Conservation (phyloP, 2,329 filamentous ascomycete genomes). For the Pseudocercospora crystallina region DNA sequence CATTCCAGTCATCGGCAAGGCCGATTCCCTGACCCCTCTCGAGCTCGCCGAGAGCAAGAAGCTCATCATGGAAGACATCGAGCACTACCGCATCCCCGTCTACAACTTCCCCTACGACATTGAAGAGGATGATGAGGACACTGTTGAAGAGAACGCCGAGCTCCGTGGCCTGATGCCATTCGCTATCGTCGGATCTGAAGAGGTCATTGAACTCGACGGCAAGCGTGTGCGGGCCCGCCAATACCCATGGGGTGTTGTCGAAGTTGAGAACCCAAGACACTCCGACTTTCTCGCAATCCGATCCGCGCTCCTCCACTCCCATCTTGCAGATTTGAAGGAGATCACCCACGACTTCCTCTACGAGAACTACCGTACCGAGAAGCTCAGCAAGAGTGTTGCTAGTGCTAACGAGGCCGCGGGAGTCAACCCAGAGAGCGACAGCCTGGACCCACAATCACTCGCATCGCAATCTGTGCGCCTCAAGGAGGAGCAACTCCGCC, state of each 20-base stretch:
- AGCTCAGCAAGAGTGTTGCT: conserved; percentile 98
- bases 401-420: conserved; percentile 59
- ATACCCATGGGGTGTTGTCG: conserved; percentile 98
- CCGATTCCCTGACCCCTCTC: conserved; percentile 91
- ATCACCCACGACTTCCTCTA: conserved; percentile 99
- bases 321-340: conserved; percentile 97
- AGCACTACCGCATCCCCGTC: conserved; percentile 98
- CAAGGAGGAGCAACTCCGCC: conserved; percentile 98
- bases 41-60: conserved; percentile 99
- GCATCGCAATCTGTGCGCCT: conserved; percentile 95
- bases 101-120: conserved; percentile 99
- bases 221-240: conserved; percentile 90
- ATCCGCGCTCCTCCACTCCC: conserved; percentile 93
- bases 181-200: conserved; percentile 96
- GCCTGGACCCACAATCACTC: conserved; percentile 96
- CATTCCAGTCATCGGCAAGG: conserved; percentile 97
- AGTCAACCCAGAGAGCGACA: conserved; percentile 41
- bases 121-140: conserved; percentile 98
- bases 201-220: conserved; percentile 89
- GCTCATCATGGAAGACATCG: conserved; percentile 99
- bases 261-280: conserved; percentile 98
- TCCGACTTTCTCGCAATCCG: conserved; percentile 97
- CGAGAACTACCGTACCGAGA: conserved; percentile 99
- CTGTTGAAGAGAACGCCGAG: conserved; percentile 98
- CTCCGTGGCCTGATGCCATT: conserved; percentile 97